Evolutionary conservation across 495 filamentous ascomycete species (phyloP), one percentile per base, ranked within the genome.

Genomic region (Xylaria flabelliformis): DNA sequence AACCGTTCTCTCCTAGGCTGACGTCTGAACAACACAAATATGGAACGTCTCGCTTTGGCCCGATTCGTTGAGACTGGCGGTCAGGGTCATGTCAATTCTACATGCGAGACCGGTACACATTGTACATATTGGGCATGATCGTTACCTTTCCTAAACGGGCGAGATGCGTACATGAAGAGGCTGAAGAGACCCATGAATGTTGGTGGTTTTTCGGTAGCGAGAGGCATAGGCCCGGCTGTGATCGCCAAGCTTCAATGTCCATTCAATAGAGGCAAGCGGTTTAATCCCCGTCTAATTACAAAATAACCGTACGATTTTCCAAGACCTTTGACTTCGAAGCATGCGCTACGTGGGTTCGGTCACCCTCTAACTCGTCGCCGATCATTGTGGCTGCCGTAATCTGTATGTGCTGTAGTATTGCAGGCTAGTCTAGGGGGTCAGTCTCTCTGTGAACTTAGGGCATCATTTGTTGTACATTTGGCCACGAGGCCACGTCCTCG

Each of bases 111-210:
- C 41, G 48, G 46, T 64, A 44, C 59, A n/a, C 7, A 42, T 12
- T 13, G 8, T 42, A 42, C 39, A 12, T 12, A 56, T 64, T 71
- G 69, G 69, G 69, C 69, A 71, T 64, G 69, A 64, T 61, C 69
- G 69, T 71, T 71, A 51, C 44, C 48, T n/a, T 71, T 64, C 66
- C 66, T 10, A 58, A 58, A 55, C 34, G 24, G 69, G 69, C 34
- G 69, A 71, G 69, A 64, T 64, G 69, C 41, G 42, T 48, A 56
- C 63, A 67, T 72, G 26, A 72, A 67, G 70, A 72, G 63, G 70
- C 63, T 72, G 62, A 72, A 67, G 4, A 41, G 51, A 67, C 62
- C 70, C 51, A 58, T 67, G 51, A 26, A 64, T 41, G 19, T 26
- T 46, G 48, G 26, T 24, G 12, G 12, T n/a, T 55, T 59, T 34